Evolutionary conservation across 768 basidiomycete genomes (phyloP).

Genomic region (Tricholoma hemisulphureum): DNA sequence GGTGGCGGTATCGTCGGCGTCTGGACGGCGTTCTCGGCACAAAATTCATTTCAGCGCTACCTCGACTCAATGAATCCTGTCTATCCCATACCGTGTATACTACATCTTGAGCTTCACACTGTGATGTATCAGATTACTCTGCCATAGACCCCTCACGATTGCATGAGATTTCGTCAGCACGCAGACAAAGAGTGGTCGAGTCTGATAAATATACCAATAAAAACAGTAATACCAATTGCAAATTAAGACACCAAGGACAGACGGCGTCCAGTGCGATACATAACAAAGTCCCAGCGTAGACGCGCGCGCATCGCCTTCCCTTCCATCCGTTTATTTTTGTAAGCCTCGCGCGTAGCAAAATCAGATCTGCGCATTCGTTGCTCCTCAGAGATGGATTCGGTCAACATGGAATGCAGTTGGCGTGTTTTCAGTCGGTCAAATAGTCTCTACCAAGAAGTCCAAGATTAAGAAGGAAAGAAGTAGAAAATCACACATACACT

Average conservation of each 20-base stretch:
- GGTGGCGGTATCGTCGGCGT: neutral
- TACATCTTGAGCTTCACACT: too few species aligned
- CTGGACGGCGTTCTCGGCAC: neutral
- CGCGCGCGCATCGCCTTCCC: slow-evolving; percentile 32
- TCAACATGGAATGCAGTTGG: slow-evolving; percentile 31
- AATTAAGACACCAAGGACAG: slow-evolving; percentile 8
- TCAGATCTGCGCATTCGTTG: slow-evolving; percentile 23
- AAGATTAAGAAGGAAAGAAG: neutral
- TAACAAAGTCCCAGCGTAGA: slow-evolving; percentile 30
- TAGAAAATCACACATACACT: slow-evolving; percentile 11
- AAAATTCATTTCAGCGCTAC: too few species aligned
- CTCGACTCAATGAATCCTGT: too few species aligned
- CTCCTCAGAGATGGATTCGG: slow-evolving; percentile 30
- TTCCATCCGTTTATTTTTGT: slow-evolving; percentile 32
- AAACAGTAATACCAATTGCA: neutral
- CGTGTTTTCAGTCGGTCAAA: slow-evolving; percentile 35
- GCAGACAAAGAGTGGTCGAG: too few species aligned
- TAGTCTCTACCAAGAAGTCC: slow-evolving; percentile 6
- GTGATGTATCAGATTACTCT: too few species aligned
- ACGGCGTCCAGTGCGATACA: slow-evolving; percentile 13
- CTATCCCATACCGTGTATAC: too few species aligned
- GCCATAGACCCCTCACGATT: too few species aligned
- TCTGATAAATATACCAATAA: neutral
- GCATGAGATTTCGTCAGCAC: too few species aligned
- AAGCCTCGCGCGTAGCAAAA: slow-evolving; percentile 27